Conservation (phyloP, 352 stramenopile genomes). For the Phytophthora tentaculata region DNA sequence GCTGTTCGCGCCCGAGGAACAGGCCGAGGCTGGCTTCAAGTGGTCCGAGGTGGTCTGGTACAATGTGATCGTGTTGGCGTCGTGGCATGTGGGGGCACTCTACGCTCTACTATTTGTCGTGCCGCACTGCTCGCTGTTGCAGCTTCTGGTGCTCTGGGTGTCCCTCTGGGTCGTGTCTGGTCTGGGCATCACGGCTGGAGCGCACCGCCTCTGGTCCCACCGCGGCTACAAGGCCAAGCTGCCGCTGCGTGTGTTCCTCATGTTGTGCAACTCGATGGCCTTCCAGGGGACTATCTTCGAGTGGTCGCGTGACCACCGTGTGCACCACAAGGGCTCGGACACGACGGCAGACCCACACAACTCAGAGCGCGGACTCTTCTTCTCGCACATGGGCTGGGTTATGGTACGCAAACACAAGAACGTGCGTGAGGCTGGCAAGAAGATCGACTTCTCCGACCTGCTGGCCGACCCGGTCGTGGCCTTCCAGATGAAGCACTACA, state of each 20-base stretch:
- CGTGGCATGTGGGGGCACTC: slow-evolving; percentile 79
- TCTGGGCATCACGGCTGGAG: slow-evolving; percentile 97
- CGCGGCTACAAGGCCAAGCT: slow-evolving; percentile 95
- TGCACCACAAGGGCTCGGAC: slow-evolving; percentile 99
- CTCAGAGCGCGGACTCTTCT: slow-evolving; percentile 98
- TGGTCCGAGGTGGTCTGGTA: slow-evolving; percentile 88
- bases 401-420: slow-evolving; percentile 98
- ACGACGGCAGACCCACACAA: slow-evolving; percentile 96
- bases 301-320: slow-evolving; percentile 98
- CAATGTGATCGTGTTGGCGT: slow-evolving; percentile 70
- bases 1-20: slow-evolving; percentile 41
- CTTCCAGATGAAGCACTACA: slow-evolving; percentile 97
- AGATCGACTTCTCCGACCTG: slow-evolving; percentile 97
- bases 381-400: slow-evolving; percentile 99
- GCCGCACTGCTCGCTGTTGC: slow-evolving; percentile 44
- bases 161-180: slow-evolving; percentile 81
- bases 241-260: slow-evolving; percentile 93
- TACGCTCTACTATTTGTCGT: slow-evolving; percentile 76
- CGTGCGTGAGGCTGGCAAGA: slow-evolving; percentile 78
- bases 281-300: slow-evolving; percentile 97
- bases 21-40: slow-evolving; percentile 45
- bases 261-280: slow-evolving; percentile 98
- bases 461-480: slow-evolving; percentile 94
- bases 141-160: slow-evolving; percentile 71
- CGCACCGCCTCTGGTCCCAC: slow-evolving; percentile 97